A percentile compares a stretch with the other conserved stretches of the same genome.
Conservation (phyloP, 306 rosid genomes). For the Mimosa bimucronata region DNA sequence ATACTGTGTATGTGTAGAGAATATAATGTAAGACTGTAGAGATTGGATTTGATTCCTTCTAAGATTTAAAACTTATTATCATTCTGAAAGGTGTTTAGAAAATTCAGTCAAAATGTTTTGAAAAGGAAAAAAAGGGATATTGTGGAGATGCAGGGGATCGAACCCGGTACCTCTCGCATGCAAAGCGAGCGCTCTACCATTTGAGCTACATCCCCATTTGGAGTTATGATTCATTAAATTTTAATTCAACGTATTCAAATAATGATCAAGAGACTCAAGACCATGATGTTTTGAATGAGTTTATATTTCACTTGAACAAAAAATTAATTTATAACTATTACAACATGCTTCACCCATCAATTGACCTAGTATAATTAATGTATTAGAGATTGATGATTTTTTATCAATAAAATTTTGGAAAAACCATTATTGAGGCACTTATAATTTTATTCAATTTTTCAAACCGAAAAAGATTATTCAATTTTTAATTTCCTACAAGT, state of each 20-base stretch:
- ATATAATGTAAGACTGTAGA: conserved; percentile 13
- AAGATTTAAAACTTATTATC: not conserved
- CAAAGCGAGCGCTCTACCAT: conserved; percentile 51
- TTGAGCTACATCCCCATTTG: conserved; percentile 49
- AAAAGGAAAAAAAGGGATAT: too few relatives aligned
- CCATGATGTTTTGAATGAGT: not conserved
- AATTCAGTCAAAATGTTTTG: not conserved
- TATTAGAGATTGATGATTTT: too few relatives aligned
- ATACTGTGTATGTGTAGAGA: conserved; percentile 7
- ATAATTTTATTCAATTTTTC: too few relatives aligned
- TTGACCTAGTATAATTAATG: not conserved
- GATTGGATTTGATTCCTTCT: conserved; percentile 3
- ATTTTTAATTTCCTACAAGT: too few relatives aligned
- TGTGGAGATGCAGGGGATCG: conserved; percentile 55
- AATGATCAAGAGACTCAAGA: too few relatives aligned
- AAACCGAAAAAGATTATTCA: too few relatives aligned
- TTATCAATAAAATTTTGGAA: too few relatives aligned
- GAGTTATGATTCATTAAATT: accelerated
- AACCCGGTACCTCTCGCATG: conserved; percentile 34
- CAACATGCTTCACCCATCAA: not conserved
- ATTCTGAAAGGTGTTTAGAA: not conserved
- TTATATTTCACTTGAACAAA: too few relatives aligned
- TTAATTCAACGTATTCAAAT: too few relatives aligned
- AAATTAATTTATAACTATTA: too few relatives aligned
- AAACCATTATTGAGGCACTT: too few relatives aligned